phyloP scores from a whole-genome alignment of 768 basidiomycete genomes.

The Calocybe cyanea region DNA sequence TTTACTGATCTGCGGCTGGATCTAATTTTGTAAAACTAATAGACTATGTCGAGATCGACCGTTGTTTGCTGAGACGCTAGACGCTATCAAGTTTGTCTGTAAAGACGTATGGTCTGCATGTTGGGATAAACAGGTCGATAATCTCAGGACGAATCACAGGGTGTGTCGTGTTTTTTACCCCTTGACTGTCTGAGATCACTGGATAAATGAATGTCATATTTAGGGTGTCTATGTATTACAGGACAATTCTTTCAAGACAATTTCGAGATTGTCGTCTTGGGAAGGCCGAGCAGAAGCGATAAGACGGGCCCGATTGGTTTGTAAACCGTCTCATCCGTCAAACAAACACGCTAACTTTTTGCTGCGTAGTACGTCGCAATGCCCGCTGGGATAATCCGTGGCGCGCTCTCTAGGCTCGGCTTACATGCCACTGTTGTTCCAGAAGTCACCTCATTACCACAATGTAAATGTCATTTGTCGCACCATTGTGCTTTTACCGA shows the following conservation, averaged over 20 bases:
- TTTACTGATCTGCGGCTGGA: not conserved
- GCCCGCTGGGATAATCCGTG: constrained; percentile 80
- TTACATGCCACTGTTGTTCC: constrained; percentile 70
- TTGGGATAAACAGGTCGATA: constrained; percentile 96
- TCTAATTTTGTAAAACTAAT: not conserved
- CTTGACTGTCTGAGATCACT: too few relatives aligned
- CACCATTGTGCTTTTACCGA: constrained; percentile 1
- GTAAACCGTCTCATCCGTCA: constrained; percentile 16
- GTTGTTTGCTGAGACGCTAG: constrained; percentile 79
- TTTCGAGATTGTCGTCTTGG: constrained; percentile 77
- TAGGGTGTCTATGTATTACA: constrained; percentile 94
- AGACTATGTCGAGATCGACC: constrained; percentile 76
- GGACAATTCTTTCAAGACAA: constrained; percentile 86
- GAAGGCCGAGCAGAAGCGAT: constrained; percentile 72
- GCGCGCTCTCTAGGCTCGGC: constrained; percentile 76
- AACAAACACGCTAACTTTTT: not conserved
- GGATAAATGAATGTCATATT: not conserved
- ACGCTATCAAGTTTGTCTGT: constrained; percentile 92
- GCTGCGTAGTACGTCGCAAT: constrained; percentile 69
- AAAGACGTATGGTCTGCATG: constrained; percentile 92
- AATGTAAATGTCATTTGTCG: constrained; percentile 50
- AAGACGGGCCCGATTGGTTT: constrained; percentile 65
- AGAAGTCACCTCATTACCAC: constrained; percentile 78
- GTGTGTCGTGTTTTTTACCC: constrained; percentile 40
- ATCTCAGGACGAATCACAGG: constrained; percentile 90